Percentiles rank a stretch among this genome's conserved stretches.
phyloP scores from a whole-genome alignment of 805 yeast genomes.

The Metschnikowia similis region DNA sequence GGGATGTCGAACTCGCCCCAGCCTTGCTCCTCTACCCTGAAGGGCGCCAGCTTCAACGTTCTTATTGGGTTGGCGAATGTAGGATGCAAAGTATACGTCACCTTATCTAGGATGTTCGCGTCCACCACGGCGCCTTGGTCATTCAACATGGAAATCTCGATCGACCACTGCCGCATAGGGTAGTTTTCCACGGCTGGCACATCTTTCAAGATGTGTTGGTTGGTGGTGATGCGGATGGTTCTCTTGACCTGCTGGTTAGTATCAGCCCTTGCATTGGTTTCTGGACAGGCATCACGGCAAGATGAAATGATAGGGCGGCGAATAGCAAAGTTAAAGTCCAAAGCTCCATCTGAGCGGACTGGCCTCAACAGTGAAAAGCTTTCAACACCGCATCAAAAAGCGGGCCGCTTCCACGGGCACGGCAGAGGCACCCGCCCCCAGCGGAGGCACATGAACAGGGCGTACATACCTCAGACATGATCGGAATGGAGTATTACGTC shows the following conservation, averaged over 20 bases:
- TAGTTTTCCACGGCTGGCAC: slow-evolving; percentile 83
- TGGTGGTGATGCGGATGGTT: slow-evolving; percentile 82
- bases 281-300: not conserved
- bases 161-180: slow-evolving; percentile 93
- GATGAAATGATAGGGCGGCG: not conserved
- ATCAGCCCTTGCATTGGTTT: not conserved
- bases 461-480: slow-evolving; percentile 22
- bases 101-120: slow-evolving; percentile 85
- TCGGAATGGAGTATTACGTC: not conserved
- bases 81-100: slow-evolving; percentile 90
- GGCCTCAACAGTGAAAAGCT: not conserved
- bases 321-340: not conserved
- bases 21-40: slow-evolving; percentile 85
- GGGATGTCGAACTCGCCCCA: slow-evolving; percentile 98
- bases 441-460: not conserved
- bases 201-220: slow-evolving; percentile 76
- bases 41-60: slow-evolving; percentile 76
- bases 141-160: slow-evolving; percentile 70
- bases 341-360: not conserved
- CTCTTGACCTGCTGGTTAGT: slow-evolving; percentile 56
- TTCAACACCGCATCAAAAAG: not conserved
- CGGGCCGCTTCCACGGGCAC: not conserved
- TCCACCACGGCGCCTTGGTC: slow-evolving; percentile 79
- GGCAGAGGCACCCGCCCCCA: not conserved
- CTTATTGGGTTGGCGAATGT: slow-evolving; percentile 89